Evolutionary conservation across 1,284 basidiomycete species (phyloP).

Genomic region (Somion occarium): DNA sequence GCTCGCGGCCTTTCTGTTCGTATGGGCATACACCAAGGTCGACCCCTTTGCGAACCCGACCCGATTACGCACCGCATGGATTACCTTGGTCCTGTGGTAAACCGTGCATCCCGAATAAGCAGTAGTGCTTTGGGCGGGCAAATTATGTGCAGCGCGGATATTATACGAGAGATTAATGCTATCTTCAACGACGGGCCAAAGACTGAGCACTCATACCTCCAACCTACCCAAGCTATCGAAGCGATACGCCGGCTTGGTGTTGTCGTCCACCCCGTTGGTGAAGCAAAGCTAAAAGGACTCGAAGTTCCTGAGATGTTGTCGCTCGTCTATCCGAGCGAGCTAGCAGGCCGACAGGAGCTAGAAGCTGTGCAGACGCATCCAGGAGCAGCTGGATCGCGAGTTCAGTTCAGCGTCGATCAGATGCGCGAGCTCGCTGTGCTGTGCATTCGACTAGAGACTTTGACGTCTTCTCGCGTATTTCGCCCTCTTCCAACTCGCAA

Average conservation of each 20-base stretch:
- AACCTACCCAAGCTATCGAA: conserved; percentile 58
- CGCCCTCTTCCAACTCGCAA: conserved; percentile 44
- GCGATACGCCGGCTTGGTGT: conserved; percentile 75
- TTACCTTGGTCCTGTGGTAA: conserved; percentile 93
- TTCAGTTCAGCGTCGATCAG: conserved; percentile 73
- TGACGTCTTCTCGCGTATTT: conserved; percentile 67
- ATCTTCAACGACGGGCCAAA: conserved; percentile 51
- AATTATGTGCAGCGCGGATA: conserved; percentile 90
- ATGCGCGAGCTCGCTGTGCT: conserved; percentile 75
- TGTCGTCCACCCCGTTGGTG: conserved; percentile 76
- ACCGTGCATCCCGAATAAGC: conserved; percentile 85
- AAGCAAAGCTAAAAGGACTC: conserved; percentile 91
- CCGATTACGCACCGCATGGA: conserved; percentile 97
- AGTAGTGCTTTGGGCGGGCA: conserved; percentile 89
- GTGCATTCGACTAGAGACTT: conserved; percentile 80
- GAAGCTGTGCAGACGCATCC: conserved; percentile 25
- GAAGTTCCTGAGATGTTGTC: conserved; percentile 88
- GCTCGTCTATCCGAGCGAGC: conserved; percentile 75
- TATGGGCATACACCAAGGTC: conserved; percentile 97
- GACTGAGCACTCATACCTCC: conserved; percentile 53
- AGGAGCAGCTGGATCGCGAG: conserved; percentile 45
- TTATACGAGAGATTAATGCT: conserved; percentile 80
- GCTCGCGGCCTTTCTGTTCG: conserved; percentile 90
- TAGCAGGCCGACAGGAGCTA: conserved; percentile 72
- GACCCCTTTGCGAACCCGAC: conserved; percentile 89